Base-by-base conservation (phyloP, 1,284 basidiomycete genomes). In the Peniophora sp. region DNA sequence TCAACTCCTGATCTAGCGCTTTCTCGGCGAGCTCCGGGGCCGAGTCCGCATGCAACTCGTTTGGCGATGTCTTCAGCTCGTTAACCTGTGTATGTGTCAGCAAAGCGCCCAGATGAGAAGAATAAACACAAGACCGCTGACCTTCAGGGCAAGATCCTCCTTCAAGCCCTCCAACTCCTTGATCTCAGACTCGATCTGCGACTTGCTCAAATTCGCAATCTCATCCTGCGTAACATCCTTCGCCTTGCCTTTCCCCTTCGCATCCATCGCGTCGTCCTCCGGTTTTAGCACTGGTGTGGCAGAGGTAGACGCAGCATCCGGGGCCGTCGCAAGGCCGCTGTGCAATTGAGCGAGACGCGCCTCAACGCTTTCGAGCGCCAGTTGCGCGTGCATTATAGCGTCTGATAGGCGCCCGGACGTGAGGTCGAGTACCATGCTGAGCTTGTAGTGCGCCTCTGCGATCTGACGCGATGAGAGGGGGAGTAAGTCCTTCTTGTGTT, bases 381-480 rank as follows among this genome's bases (percentile, higher is more conserved):
- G 77, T 64, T 89, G 81, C 2, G 88, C 89, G 54, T 95, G 90
- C 14, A 66, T 58, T 39, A 96, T 87, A 0, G 92, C 84, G 49
- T 89, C 86, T n/a, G 81, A 71, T 2, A 93, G 78, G 9, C 84
- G 78, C 2, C 88, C 86, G 0, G 89, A 79, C 0, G 88, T 89
- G 45, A 94, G 78, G 65, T 96, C 92, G 36, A 93, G 81, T 6
- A 89, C 91, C 59, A 93, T 90, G 60, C 86, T 89, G 55, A 95
- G 77, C 63, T 93, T 92, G 64, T 92, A 95, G 64, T 94, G 91
- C 2, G 85, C 89, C 63, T 91, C 89, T 0, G 92, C 91, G 59
- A 95, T 83, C 58, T 92, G 86, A 45, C 92, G 83, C 9, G 91
- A 92, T 11, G 86, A 88, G 10, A 74, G 63, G 0, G 92, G 88